Base-by-base conservation (phyloP, 306 rosid species). In the Canavalia gladiata region DNA sequence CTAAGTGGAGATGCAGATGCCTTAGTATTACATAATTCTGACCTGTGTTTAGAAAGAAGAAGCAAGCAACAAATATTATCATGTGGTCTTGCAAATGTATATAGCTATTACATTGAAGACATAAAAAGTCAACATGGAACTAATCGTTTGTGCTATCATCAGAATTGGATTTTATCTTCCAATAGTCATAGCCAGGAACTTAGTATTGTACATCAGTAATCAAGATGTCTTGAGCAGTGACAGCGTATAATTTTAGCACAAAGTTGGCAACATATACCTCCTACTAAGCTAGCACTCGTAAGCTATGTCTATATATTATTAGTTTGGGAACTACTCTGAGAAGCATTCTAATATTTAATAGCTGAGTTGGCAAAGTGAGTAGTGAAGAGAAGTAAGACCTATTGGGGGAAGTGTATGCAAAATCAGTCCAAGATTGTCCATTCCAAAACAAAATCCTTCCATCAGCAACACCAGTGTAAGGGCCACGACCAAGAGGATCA, bases 391-490 rank as follows among this genome's bases (percentile, higher is more conserved):
- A 78, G 7, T 7, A 56, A 45, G 71, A 95, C 97, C 97, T 91
- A 76, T 92, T 86, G 66, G 92, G 79, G 4, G 97, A 91, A 52
- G 95, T 91, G 72, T 87, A 75, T 67, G 97, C 97, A 72, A 95
- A 95, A 83, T 90, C 89, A 78, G 78, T 84, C 97, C 97, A 95
- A 11, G 92, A 76, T 0, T 83, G 76, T 28, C 95, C 99, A 69
- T 91, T 85, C 97, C 97, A 95, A 88, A 91, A 87, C 69, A 93
- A 42, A 31, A 95, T 39, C 62, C 97, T 83, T 46, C 99, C 97
- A 85, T 95, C 97, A 41, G 97, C 97, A 12, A 95, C 95, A 35
- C 98, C 98, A 5, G 97, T 86, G 82, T 92, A 92, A 10, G 98
- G 99, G 1, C 97, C 98, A n/a, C 89, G 95, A 62, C 97, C 98